These are phyloP conservation scores for Trichoderma gamsii DNA, from an alignment of 495 filamentous ascomycete species.

Conservation along the genomic window DNA sequence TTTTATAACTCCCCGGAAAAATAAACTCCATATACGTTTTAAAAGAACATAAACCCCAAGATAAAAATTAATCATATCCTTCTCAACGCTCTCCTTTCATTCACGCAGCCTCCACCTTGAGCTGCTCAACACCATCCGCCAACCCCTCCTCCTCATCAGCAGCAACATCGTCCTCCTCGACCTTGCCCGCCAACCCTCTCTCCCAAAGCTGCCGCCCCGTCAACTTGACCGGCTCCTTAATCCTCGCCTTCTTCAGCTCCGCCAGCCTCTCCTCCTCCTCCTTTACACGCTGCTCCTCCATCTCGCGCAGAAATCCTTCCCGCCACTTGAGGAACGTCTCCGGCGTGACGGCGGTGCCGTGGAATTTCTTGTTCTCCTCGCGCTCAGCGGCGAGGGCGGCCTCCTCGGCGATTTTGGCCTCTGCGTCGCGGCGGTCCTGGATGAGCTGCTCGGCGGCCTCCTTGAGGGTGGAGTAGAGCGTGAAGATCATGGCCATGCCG, in stretches of 20 bases:
- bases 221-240: slow-evolving; percentile 57
- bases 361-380: slow-evolving; percentile 93
- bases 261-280: slow-evolving; percentile 65
- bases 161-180: slow-evolving; percentile 54
- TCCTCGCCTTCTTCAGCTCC: slow-evolving; percentile 67
- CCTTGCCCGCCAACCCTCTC: slow-evolving; percentile 67
- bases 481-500: slow-evolving; percentile 98
- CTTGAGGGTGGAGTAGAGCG: slow-evolving; percentile 77
- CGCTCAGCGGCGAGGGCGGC: slow-evolving; percentile 66
- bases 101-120: slow-evolving; percentile 49
- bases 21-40: background rate
- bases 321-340: slow-evolving; percentile 84
- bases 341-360: slow-evolving; percentile 76
- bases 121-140: slow-evolving; percentile 55
- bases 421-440: slow-evolving; percentile 54
- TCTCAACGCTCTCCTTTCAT: background rate
- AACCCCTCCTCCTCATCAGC: slow-evolving; percentile 38
- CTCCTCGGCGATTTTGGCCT: slow-evolving; percentile 57
- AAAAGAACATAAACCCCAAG: background rate
- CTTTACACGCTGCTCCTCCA: slow-evolving; percentile 60
- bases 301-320: slow-evolving; percentile 68
- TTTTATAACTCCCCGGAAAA: background rate
- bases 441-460: slow-evolving; percentile 80
- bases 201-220: slow-evolving; percentile 84
- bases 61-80: background rate